Base-by-base conservation (phyloP, 768 basidiomycete genomes). In the Mrakia frigida region DNA sequence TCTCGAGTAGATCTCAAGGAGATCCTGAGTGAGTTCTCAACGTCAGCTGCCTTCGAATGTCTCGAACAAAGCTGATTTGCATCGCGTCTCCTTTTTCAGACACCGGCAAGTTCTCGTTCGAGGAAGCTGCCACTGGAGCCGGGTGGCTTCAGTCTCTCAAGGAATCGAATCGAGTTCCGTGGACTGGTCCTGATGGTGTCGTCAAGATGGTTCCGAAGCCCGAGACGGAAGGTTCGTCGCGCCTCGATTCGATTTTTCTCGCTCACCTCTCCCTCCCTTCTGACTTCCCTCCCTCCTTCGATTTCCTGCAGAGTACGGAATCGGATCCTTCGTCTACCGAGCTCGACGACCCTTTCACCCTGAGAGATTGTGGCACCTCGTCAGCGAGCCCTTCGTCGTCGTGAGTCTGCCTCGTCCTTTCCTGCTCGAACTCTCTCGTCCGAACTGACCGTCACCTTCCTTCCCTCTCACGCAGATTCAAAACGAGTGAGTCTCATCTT, bases 301-400 rank as follows among this genome's bases (percentile, higher is more conserved):
- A 1, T n/a, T 69, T n/a, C 50, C 11, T 21, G n/a, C 61, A 71
- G 75, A 74, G 70, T 82, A 82, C 67, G 81, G 81, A 4, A 80
- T 82, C 73, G 53, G 77, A 63, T 79, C 80, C 0, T 81, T 83
- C 73, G 83, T 84, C 33, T 84, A 82, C 74, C 78, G 80, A 14
- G 81, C 81, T 16, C 78, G 83, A n/a, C 70, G 82, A 25, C 83
- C 83, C 3, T 83, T 84, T 79, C 82, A 83, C 41, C 83, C 83
- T 0, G 70, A 77, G 23, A 79, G 83, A 35, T 79, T 84, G 0
- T 84, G 83, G 83, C 75, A 83, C 4, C 50, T 79, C 39, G 75
- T 84, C 59, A 74, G 73, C 1, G 70, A 80, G 16, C 81, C 81
- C 2, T 81, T 84, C 63, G 83, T 81, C 65, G 81, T 84, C 70